Evolutionary conservation across 257 asterid genomes (phyloP).

Genomic region (Ilex aquifolium): DNA sequence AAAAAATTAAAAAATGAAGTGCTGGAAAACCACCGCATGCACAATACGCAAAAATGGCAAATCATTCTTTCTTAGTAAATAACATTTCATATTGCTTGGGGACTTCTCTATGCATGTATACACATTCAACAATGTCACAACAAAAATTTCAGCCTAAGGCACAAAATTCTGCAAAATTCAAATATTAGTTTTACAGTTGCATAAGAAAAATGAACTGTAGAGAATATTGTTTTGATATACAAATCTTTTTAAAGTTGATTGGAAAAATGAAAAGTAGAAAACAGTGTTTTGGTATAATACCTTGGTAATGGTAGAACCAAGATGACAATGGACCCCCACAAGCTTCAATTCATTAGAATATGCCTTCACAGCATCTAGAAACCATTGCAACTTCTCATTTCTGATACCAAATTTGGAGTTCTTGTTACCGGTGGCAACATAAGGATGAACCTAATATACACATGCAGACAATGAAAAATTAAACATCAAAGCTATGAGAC

Average conservation of each 20-base stretch:
- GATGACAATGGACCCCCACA: constrained; percentile 97
- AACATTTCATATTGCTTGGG: no score
- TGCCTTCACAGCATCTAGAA: constrained; percentile 87
- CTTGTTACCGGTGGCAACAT: constrained; percentile 96
- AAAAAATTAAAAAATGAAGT: no score
- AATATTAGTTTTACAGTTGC: no score
- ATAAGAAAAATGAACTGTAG: no score
- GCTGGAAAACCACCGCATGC: no score
- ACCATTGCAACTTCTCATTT: constrained; percentile 95
- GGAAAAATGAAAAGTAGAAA: not conserved
- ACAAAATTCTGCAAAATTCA: no score
- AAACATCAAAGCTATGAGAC: not conserved
- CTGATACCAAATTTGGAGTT: constrained; percentile 93
- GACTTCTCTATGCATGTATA: no score
- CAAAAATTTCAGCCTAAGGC: no score
- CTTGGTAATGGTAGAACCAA: constrained; percentile 95
- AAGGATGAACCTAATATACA: constrained; percentile 76
- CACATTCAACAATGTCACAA: no score
- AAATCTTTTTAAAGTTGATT: not conserved
- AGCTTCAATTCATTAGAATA: constrained; percentile 86
- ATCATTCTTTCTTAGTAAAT: no score
- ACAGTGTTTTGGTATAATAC: constrained; percentile 22
- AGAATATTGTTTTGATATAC: no score
- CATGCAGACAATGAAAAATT: constrained; percentile 5
- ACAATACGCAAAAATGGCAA: no score